Base-by-base conservation (phyloP, 108 stramenopile genomes). In the Phaeodactylum tricornutum region DNA sequence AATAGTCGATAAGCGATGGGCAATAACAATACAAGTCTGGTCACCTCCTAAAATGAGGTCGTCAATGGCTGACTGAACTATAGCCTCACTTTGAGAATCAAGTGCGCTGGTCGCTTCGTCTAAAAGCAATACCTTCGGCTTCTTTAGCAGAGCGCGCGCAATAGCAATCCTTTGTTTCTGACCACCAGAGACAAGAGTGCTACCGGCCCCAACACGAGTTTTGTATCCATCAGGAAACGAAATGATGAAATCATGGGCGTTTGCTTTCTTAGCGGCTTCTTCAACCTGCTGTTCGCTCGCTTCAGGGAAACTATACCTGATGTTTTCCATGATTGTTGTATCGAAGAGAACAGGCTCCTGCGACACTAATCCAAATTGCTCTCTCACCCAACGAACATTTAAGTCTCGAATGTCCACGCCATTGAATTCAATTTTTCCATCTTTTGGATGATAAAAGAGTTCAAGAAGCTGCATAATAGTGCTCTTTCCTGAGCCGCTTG, bases 1-100 rank as follows among this genome's bases (percentile, higher is more conserved):
- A 23, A 95, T 74, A 4, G 94, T 94, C 9, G 75, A 71, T 32
- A 87, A 53, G 1, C 87, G 63, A 52, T 93, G 92, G 6, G 92
- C 87, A 61, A 93, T 85, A 0, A 90, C 72, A 50, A 93, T 75
- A 19, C 66, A 69, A 4, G 92, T 87, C 33, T 71, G 74, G 37
- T 65, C 43, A 0, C 55, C 55, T 23, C 39, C 41, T n/a, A 52
- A 61, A 72, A 90, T 87, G 22, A 94, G 49, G 37, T 69, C 50
- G 59, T 92, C 84, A 15, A 95, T 39, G 5, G 94, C 90, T 34
- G 66, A 72, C 54, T 92, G 94, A 4, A 95, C 90, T 3, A 84
- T 50, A 16, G 50, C 39, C 51, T 96, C 94, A 14, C 53, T 58
- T 47, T 79, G 85, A 21, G 81, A 68, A 47, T 96, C 94, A 5